Evolutionary conservation across 257 asterid species (phyloP), one percentile per base, ranked within the genome.

Genomic region (Solanum chilense): DNA sequence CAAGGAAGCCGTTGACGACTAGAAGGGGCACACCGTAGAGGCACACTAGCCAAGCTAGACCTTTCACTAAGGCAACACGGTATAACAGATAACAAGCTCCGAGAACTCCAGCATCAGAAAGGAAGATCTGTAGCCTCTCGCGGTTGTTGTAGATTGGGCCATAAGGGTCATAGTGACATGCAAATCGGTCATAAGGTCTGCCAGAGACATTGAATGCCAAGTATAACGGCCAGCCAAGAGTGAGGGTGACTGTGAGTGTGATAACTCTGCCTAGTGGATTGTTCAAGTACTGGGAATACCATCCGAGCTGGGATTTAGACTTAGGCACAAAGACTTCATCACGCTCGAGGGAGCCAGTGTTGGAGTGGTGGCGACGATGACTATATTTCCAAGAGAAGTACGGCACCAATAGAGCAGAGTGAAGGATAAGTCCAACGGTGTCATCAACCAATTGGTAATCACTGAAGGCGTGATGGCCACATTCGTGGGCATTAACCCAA

Each of bases 371-470:
- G 41, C 97, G 91, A 6, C 96, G 93, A 73, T 94, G 97, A 87
- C 97, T 94, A 74, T 92, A 91, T 60, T 94, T 94, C 97, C 97
- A 94, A 0, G 97, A 93, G 93, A 94, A 94, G 87, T 94, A 94
- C 0, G 97, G 97, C 25, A 94, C 97, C 52, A 94, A 44, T 18
- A 94, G 94, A 78, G 94, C 89, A 7, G 97, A 94, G 90, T 94
- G 97, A 88, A 94, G 94, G 93, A 93, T 35, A 27, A 94, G 95
- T 80, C 97, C 97, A 21, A 94, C 96, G 1, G 91, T 83, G 86
- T 94, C 96, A 25, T 94, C 96, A 9, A 94, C 90, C 97, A 93
- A 92, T 58, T 92, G 96, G 86, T 93, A 90, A 75, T 94, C 97
- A 25, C 97, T 94, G 64, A 94, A 94, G 2, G 97, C 96, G 31